phyloP scores from a whole-genome alignment of 2,329 filamentous ascomycete species.

The Xylaria arbuscula region DNA sequence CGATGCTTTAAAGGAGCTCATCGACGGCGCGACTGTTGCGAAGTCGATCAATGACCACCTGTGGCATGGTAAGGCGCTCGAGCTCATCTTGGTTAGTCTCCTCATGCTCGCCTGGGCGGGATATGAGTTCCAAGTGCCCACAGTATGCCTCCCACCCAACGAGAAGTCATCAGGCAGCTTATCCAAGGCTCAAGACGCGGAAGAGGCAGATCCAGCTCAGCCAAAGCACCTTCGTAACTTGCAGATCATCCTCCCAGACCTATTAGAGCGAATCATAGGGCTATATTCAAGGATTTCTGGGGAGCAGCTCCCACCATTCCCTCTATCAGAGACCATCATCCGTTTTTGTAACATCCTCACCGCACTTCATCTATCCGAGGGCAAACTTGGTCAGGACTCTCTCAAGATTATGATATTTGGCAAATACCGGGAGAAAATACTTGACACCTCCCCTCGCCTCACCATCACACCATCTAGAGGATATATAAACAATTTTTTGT shows the following conservation, averaged over 20 bases:
- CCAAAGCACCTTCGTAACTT: constrained; percentile 66
- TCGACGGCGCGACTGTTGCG: constrained; percentile 81
- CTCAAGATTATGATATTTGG: constrained; percentile 75
- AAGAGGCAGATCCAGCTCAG: constrained; percentile 58
- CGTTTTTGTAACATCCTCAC: constrained; percentile 77
- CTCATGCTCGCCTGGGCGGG: constrained; percentile 86
- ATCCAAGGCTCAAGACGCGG: constrained; percentile 50
- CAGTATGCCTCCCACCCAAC: constrained; percentile 63
- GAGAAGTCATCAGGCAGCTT: constrained; percentile 58
- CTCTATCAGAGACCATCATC: constrained; percentile 78
- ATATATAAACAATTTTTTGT: constrained; percentile 72
- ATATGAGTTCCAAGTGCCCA: constrained; percentile 82
- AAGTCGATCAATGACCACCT: constrained; percentile 87
- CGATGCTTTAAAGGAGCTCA: constrained; percentile 85
- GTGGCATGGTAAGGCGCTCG: constrained; percentile 97
- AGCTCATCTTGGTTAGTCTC: constrained; percentile 85
- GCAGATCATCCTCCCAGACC: constrained; percentile 73
- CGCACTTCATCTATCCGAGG: constrained; percentile 72
- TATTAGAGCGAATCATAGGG: constrained; percentile 78
- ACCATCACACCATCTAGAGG: constrained; percentile 67
- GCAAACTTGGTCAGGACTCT: constrained; percentile 69
- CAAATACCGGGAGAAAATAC: constrained; percentile 61
- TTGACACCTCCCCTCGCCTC: constrained; percentile 67
- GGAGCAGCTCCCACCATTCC: constrained; percentile 76
- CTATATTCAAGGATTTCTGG: constrained; percentile 77